Conservation (phyloP, 2,329 filamentous ascomycete genomes). For the Neofusicoccum parvum region DNA sequence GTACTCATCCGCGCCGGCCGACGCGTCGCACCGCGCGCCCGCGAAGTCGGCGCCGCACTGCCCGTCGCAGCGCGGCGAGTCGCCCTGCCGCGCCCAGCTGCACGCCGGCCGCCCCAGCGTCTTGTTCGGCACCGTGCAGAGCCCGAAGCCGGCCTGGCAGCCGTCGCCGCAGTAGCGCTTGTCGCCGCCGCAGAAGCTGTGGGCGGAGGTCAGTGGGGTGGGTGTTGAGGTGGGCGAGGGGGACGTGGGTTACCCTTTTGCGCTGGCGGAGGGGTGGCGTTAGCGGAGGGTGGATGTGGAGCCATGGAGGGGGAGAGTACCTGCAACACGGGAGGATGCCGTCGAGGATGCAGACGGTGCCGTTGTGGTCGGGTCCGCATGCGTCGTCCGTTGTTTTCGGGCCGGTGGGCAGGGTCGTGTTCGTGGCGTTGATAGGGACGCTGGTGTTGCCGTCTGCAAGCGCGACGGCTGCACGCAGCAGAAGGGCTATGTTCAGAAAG, state of each 20-base stretch:
- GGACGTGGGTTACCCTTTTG: not conserved
- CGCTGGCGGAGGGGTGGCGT: not conserved
- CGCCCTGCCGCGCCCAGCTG: conserved; percentile 7
- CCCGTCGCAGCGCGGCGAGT: conserved; percentile 19
- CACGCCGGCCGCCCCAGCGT: conserved; percentile 15
- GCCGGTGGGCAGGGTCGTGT: not conserved
- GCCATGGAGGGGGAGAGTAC: not conserved
- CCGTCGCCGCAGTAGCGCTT: conserved; percentile 3
- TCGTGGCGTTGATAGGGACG: not conserved
- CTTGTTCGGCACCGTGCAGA: not conserved
- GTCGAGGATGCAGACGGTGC: conserved; percentile 8
- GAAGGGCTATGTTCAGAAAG: not conserved
- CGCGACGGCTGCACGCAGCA: not conserved
- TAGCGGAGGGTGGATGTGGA: not conserved
- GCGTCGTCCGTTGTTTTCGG: not conserved
- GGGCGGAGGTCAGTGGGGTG: not conserved
- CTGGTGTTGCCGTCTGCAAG: not conserved
- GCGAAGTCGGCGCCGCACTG: conserved; percentile 9
- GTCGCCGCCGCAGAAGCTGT: conserved; percentile 20
- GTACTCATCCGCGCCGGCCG: not conserved
- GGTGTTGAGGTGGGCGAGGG: not conserved
- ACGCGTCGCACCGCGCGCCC: conserved; percentile 3
- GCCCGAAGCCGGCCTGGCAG: conserved; percentile 13
- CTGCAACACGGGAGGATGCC: conserved; percentile 17
- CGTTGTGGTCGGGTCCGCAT: conserved; percentile 1